Evolutionary conservation across 257 asterid species (phyloP), one percentile per base, ranked within the genome.

Genomic region (Coffea eugenioides): DNA sequence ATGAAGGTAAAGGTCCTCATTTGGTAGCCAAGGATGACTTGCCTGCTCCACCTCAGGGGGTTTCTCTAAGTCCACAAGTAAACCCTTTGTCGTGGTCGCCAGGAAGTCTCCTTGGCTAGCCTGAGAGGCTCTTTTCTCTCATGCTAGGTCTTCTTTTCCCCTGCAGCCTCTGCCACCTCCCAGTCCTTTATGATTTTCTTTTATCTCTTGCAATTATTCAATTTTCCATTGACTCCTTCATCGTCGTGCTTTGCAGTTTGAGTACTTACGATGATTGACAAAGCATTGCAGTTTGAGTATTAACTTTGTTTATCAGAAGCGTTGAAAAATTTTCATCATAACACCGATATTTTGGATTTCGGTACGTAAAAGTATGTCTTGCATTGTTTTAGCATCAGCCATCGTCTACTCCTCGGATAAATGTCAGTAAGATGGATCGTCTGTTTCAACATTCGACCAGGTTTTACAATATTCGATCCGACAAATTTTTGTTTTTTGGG

Each of bases 11-110:
- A 89, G 74, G 85, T 54, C 4, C 82, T 74, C 31, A 86, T 91
- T 88, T 79, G 93, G 88, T 88, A 91, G 93, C 95, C 95, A 88
- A 89, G 92, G 93, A 91, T 91, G 93, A 89, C 93, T 91, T 91
- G 86, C 86, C 85, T 79, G 77, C 51, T 74, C 41, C 80, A 65
- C 57, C 54, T 61, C 79, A 43, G 12, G 9, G 51, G 54, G 59
- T 56, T 2, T n/a, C 31, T 13, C 45, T 2, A 12, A 27, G 43
- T 9, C 21, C 10, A 8, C 11, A 12, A 0, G 15, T 56, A 27
- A 14, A 9, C 14, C 68, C 52, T 21, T 46, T 59, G 51, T 21
- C 12, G 15, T 34, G 66, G 46, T 23, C 70, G 27, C 51, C 87
- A 84, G 93, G 90, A 88, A 66, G 85, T 80, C 86, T 79, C 86